Evolutionary conservation across 768 basidiomycete genomes (phyloP).

Genomic region (Lentinula boryana): DNA sequence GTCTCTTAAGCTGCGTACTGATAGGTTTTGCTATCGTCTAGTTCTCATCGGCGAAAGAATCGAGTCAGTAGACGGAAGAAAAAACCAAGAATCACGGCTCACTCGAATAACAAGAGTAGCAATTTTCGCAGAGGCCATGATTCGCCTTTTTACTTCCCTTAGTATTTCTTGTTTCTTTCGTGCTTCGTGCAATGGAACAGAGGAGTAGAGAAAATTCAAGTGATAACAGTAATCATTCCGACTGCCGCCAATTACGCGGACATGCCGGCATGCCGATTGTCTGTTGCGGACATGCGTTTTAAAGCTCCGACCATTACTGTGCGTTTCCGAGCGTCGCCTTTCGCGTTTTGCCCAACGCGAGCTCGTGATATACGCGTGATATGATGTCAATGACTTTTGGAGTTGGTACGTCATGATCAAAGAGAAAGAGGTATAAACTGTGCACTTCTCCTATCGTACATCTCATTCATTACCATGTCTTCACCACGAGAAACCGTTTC

Average conservation of each 20-base stretch:
- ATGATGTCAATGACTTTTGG: neutral
- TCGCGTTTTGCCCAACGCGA: neutral
- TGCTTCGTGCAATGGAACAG: too few relatives aligned
- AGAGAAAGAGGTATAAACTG: neutral
- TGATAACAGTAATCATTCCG: neutral
- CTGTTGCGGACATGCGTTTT: neutral
- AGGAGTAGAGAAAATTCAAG: neutral
- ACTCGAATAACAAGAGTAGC: conserved; percentile 72
- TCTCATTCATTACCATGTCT: neutral
- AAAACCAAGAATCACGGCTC: conserved; percentile 19
- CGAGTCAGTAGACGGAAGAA: neutral
- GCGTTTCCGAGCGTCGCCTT: too few relatives aligned
- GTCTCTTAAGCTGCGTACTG: conserved; percentile 57
- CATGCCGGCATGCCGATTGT: neutral
- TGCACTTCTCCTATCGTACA: neutral
- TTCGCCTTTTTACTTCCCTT: too few relatives aligned
- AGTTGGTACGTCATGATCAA: neutral
- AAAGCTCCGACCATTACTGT: too few relatives aligned
- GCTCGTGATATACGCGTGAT: neutral
- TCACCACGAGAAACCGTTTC: neutral
- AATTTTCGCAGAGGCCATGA: conserved; percentile 71
- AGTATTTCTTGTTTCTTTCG: neutral
- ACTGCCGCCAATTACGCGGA: neutral
- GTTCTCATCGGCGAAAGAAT: neutral
- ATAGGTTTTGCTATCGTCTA: conserved; percentile 87